Conservation (phyloP, 192 early-diverging fungal genomes). For the Cetraspora pellucida region DNA sequence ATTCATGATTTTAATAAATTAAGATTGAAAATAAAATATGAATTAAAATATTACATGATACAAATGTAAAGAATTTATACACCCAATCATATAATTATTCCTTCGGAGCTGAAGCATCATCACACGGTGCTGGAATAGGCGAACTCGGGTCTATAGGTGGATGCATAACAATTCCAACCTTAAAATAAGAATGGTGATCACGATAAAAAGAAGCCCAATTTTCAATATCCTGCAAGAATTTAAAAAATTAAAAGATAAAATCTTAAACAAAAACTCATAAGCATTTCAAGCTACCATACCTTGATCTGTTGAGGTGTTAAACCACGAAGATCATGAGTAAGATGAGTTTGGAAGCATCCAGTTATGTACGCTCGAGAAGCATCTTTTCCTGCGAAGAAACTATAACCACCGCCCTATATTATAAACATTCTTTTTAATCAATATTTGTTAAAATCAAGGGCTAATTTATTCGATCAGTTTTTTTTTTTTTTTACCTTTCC, state of each 20-base stretch:
- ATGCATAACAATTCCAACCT: slow-evolving; percentile 81
- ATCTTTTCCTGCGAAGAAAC: slow-evolving; percentile 89
- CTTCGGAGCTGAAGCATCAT: slow-evolving; percentile 23
- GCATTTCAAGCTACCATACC: slow-evolving; percentile 45
- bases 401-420: slow-evolving; percentile 71
- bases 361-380: slow-evolving; percentile 93
- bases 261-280: neutral
- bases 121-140: slow-evolving; percentile 83
- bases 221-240: slow-evolving; percentile 56
- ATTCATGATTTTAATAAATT: too few species aligned
- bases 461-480: neutral
- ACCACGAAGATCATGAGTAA: slow-evolving; percentile 93
- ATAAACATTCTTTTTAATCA: neutral
- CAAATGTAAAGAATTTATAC: too few species aligned
- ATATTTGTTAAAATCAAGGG: neutral
- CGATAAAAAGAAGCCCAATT: slow-evolving; percentile 90
- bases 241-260: neutral
- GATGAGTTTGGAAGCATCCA: slow-evolving; percentile 90
- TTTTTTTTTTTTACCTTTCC: slow-evolving; percentile 54
- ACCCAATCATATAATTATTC: neutral
- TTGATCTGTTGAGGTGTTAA: slow-evolving; percentile 73
- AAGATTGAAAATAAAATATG: too few species aligned
- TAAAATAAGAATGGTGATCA: slow-evolving; percentile 84
- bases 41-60: too few species aligned
- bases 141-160: slow-evolving; percentile 79